Evolutionary conservation across 306 rosid species (phyloP), one percentile per base, ranked within the genome.

Genomic region (Vicia sativa): DNA sequence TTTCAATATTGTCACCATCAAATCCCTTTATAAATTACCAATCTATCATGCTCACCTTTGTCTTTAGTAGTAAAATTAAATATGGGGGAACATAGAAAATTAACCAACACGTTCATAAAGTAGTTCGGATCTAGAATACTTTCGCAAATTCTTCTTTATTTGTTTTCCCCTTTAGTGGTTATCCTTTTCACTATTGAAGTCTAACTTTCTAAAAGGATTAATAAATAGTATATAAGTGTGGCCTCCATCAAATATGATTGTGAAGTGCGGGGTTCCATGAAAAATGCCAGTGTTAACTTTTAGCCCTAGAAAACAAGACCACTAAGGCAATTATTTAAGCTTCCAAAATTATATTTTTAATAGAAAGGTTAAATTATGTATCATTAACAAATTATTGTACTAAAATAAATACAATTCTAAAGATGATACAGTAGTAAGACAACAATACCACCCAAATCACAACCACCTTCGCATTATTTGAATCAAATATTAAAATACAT

Each of bases 1-100:
- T 82, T 78, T 73, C 67, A 70, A 61, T 44, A 44, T n/a, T 70
- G 87, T 83, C 95, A 71, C 83, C 49, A 73, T 85, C 90, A 65
- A 29, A 67, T 71, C 54, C 73, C 80, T 79, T 79, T 74, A 62
- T 55, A 61, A 59, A 62, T 23, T 77, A 6, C 35, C 34, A 65
- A 59, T 54, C 61, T 74, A 37, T 72, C 61, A 72, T 50, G 41
- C 65, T 62, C 72, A 46, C 35, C 48, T 72, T 72, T 75, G 73
- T 79, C 81, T 67, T 44, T 74, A 49, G 67, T 62, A 44, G n/a
- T 11, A 15, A 11, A 7, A 76, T 61, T 66, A 61, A 72, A 67
- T 67, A 67, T 68, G 31, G 62, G 35, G 50, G 42, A 31, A 67
- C 67, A 76, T 56, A 65, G 68, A 64, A 58, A 58, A 69, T 62